Evolutionary conservation across 352 stramenopile genomes (phyloP), one percentile per base, ranked within the genome.

Genomic region (Lagenidium giganteum): DNA sequence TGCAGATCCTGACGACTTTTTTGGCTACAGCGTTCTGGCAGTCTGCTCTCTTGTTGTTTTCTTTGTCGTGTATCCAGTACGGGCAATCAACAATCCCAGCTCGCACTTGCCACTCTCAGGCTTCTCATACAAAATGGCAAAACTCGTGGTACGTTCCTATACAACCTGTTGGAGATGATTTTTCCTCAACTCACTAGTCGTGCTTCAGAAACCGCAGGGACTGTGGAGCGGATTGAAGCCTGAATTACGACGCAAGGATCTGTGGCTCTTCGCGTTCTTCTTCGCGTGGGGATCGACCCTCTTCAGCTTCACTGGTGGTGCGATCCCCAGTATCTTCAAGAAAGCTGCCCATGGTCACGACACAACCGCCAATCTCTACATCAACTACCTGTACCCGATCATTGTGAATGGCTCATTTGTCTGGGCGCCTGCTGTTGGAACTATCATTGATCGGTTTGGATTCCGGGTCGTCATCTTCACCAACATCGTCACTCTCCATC

Each of bases 271-370:
- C 43, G 57, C 46, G 1, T 18, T 68, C 9, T 73, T 55, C 46
- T 73, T 73, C 44, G 66, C 54, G 13, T 77, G 66, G 66, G 47
- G 66, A 30, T 77, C 66, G n/a, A 66, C 48, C 32, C 51, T 70
- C 29, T 67, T 70, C 27, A 58, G 54, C 8, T 77, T 73, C 29
- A 54, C 57, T 17, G 64, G 61, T 8, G 61, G 64, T 22, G 64
- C 64, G n/a, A 56, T 77, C 18, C 59, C 66, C 18, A 71, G 55
- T 27, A 67, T 73, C 40, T 65, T 78, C 30, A 58, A 67, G 35
- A 53, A 54, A 22, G 28, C 52, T 27, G 47, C 48, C 32, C 27
- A 36, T 35, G 47, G 42, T 25, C 38, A 69, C 35, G 36, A 46
- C 0, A 33, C 18, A 13, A 37, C 38, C 2, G 55, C 45, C 4